These are phyloP conservation scores for Venturia nashicola DNA, from an alignment of 2,329 filamentous ascomycete species.

Conservation along the genomic window DNA sequence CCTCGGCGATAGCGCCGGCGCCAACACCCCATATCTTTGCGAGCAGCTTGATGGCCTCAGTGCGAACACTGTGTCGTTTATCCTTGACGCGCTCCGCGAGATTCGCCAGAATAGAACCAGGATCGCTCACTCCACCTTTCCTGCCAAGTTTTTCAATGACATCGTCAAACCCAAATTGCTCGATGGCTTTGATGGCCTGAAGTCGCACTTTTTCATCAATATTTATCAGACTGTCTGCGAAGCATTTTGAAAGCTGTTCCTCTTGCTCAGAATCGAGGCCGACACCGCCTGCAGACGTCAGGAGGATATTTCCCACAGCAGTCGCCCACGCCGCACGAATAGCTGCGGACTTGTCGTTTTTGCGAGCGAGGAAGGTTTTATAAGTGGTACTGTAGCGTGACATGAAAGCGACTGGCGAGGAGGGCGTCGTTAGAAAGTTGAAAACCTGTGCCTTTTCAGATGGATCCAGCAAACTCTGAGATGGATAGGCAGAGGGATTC, in stretches of 20 bases:
- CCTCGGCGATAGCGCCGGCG: slow-evolving; percentile 70
- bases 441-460: slow-evolving; percentile 24
- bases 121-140: slow-evolving; percentile 60
- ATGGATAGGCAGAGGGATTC: slow-evolving; percentile 79
- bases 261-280: slow-evolving; percentile 79
- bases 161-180: slow-evolving; percentile 66
- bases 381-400: slow-evolving; percentile 71
- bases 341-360: slow-evolving; percentile 71
- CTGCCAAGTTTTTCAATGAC: slow-evolving; percentile 71
- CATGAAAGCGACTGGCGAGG: slow-evolving; percentile 80
- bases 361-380: slow-evolving; percentile 70
- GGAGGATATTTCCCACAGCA: slow-evolving; percentile 70
- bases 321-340: slow-evolving; percentile 82
- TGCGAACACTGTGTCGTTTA: slow-evolving; percentile 65
- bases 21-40: slow-evolving; percentile 91
- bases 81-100: slow-evolving; percentile 85
- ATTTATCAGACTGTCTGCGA: slow-evolving; percentile 75
- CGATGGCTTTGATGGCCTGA: slow-evolving; percentile 76
- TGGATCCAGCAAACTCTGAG: slow-evolving; percentile 40
- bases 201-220: slow-evolving; percentile 83
- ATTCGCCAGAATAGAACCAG: slow-evolving; percentile 67
- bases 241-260: slow-evolving; percentile 54
- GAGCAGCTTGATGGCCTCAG: slow-evolving; percentile 75
- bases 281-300: slow-evolving; percentile 84
- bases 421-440: slow-evolving; percentile 64